Evolutionary conservation across 441 rosid species (phyloP).

Genomic region (Erysimum cheiri): DNA sequence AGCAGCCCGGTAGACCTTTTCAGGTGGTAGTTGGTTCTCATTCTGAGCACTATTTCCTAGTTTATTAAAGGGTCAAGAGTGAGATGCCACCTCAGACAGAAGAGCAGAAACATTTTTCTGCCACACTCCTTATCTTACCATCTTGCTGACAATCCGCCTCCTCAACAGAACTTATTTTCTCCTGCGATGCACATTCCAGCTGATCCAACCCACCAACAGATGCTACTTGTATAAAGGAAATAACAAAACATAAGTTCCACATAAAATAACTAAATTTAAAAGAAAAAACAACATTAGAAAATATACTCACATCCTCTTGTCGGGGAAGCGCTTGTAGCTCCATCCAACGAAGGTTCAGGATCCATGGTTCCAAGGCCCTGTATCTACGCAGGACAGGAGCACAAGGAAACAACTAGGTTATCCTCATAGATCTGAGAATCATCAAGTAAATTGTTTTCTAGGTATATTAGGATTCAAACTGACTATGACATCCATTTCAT

Average conservation of each 20-base stretch:
- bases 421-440: constrained; percentile 10
- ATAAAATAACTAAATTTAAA: not conserved
- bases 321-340: constrained; percentile 48
- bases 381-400: not conserved
- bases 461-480: not conserved
- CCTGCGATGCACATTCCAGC: constrained; percentile 50
- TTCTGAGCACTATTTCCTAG: constrained; percentile 85
- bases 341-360: constrained; percentile 49
- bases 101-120: constrained; percentile 52
- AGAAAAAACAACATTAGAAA: not conserved
- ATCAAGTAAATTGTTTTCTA: constrained; percentile 4
- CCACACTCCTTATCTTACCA: constrained; percentile 70
- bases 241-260: constrained; percentile 19
- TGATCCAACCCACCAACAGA: constrained; percentile 50
- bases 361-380: constrained; percentile 50
- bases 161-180: constrained; percentile 47
- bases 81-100: constrained; percentile 60
- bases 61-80: constrained; percentile 57
- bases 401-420: constrained; percentile 23
- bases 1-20: constrained; percentile 88
- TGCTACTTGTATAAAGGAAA: constrained; percentile 44
- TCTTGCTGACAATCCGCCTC: constrained; percentile 60
- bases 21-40: constrained; percentile 89
- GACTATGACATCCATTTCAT: constrained; percentile 7
- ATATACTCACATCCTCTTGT: constrained; percentile 62